These are phyloP conservation scores for Scheffersomyces segobiensis DNA, from an alignment of 1,139 yeast species.

Conservation along the genomic window DNA sequence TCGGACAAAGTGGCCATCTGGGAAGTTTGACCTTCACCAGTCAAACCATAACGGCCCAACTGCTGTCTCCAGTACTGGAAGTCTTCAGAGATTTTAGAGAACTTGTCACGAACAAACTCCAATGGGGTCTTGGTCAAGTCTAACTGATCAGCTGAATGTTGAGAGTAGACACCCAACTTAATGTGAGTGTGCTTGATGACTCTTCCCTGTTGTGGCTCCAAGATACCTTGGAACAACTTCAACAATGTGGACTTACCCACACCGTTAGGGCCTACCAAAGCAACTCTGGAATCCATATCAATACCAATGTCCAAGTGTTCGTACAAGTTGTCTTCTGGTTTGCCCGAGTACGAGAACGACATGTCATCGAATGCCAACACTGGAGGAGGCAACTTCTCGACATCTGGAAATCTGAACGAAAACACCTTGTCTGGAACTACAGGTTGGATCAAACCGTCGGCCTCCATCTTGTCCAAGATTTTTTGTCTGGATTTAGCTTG, in stretches of 20 bases:
- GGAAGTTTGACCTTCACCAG: constrained; percentile 98
- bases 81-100: constrained; percentile 88
- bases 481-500: constrained; percentile 99
- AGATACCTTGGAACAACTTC: constrained; percentile 94
- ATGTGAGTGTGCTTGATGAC: constrained; percentile 97
- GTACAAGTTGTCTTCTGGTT: constrained; percentile 83
- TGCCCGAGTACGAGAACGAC: constrained; percentile 89
- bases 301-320: constrained; percentile 94
- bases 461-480: constrained; percentile 99
- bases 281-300: constrained; percentile 98
- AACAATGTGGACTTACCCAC: constrained; percentile 96
- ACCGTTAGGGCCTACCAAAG: constrained; percentile 99
- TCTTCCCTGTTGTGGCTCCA: constrained; percentile 88
- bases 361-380: constrained; percentile 95
- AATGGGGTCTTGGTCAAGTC: constrained; percentile 93
- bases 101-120: constrained; percentile 95
- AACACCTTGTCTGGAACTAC: constrained; percentile 93
- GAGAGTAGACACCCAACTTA: constrained; percentile 97
- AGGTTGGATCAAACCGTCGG: constrained; percentile 94
- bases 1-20: constrained; percentile 98
- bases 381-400: constrained; percentile 98
- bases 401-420: constrained; percentile 91
- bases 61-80: constrained; percentile 99
- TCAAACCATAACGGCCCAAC: constrained; percentile 96
- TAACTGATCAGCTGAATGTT: constrained; percentile 97